phyloP scores from a whole-genome alignment of 2,329 filamentous ascomycete genomes.

The Microcyclospora pomicola region DNA sequence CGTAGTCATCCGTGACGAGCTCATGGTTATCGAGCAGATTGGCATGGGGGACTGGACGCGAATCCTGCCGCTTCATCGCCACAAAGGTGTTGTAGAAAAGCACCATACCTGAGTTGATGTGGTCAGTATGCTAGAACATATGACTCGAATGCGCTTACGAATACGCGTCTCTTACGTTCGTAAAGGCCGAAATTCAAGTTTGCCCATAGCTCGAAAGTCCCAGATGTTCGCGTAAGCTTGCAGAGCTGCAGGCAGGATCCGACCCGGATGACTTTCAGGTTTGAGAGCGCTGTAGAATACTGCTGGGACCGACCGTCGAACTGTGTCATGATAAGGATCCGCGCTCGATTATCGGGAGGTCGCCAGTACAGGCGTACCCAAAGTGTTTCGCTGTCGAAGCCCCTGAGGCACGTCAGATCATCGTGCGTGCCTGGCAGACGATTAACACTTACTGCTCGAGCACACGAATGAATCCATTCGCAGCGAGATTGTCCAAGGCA shows the following conservation, averaged over 20 bases:
- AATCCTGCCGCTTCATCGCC: conserved; percentile 45
- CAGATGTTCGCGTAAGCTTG: conserved; percentile 23
- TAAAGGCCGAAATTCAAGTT: conserved; percentile 40
- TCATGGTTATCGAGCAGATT: conserved; percentile 34
- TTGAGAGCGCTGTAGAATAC: conserved; percentile 38
- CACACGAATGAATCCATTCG: conserved; percentile 29
- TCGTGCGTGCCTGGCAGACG: not conserved
- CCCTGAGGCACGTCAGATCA: conserved; percentile 17
- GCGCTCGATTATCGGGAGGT: conserved; percentile 35
- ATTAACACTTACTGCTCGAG: conserved; percentile 21
- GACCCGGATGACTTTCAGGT: conserved; percentile 29
- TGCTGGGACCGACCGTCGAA: conserved; percentile 22
- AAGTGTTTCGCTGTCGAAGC: conserved; percentile 35
- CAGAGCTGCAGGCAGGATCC: conserved; percentile 26
- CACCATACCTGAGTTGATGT: conserved; percentile 33
- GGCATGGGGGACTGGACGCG: conserved; percentile 22
- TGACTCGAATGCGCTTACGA: not conserved
- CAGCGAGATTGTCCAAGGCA: conserved; percentile 11
- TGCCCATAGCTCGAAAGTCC: conserved; percentile 37
- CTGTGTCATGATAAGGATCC: conserved; percentile 39
- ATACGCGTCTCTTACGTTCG: conserved; percentile 33
- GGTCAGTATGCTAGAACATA: not conserved
- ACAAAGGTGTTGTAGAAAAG: conserved; percentile 44
- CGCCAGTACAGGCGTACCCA: conserved; percentile 31
- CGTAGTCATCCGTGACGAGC: conserved; percentile 17